Base-by-base conservation (phyloP, 2,329 filamentous ascomycete species). In the Scedosporium aurantiacum region DNA sequence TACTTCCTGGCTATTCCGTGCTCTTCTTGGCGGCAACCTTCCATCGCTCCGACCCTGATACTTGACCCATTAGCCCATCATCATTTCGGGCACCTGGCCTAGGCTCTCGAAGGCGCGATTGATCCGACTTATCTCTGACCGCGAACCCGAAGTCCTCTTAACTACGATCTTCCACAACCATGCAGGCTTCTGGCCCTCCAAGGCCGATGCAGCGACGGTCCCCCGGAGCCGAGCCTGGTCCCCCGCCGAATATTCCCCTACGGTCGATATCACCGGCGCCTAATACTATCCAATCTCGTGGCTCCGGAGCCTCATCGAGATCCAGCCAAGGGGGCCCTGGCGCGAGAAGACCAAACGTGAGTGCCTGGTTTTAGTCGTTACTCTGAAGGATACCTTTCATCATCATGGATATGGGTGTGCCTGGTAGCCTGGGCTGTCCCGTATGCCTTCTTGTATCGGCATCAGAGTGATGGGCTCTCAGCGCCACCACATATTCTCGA, bases 291-390 rank as follows among this genome's bases (percentile, higher is more conserved):
- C 85, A 84, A 65, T 77, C 83, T 63, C 84, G 88, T 63, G 79
- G 81, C 32, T 89, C 87, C 7, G 85, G 83, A 55, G 81, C 84
- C 37, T 91, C 88, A 5, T 79, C 75, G 62, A 84, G 86, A 70
- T 65, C 63, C 7, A 63, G 62, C 25, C 58, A 60, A 58, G 62
- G 58, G 37, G 66, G 69, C 55, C 67, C 66, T 50, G 66, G 77
- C 57, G 77, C 78, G 64, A 78, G 81, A 67, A 78, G 78, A 66
- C 74, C 76, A 65, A 84, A 83, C 76, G 85, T 88, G 72, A 79
- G 83, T 23, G 50, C 50, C 50, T 21, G 18, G 3, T 47, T 18
- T n/a, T 7, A 47, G 16, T 47, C 43, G 43, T 21, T 47, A 21
- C 18, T 47, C 43, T 21, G n/a, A 18, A 40, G 23, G 16, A 21